Evolutionary conservation across 768 basidiomycete species (phyloP).

Genomic region (Leccinum fibrillosum): DNA sequence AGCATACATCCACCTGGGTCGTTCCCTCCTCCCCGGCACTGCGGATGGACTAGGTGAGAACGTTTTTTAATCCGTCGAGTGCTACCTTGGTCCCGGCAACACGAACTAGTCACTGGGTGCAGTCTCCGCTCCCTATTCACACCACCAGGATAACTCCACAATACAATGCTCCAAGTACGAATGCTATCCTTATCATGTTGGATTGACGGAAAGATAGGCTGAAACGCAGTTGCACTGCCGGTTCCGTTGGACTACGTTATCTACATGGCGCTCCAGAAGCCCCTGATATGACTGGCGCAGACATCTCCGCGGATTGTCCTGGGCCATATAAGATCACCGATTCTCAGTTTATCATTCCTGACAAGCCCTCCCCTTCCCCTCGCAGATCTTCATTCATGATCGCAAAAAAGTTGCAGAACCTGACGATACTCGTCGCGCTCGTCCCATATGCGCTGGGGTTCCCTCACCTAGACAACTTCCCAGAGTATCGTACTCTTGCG

Average conservation of each 20-base stretch:
- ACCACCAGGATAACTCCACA: background rate
- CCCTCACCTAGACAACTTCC: slow-evolving; percentile 14
- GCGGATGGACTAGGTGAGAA: background rate
- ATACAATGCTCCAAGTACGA: background rate
- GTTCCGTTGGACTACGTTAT: background rate
- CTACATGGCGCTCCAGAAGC: background rate
- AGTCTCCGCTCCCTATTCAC: background rate
- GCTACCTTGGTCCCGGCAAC: background rate
- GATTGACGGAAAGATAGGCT: background rate
- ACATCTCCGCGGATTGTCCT: background rate
- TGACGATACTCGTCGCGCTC: slow-evolving; percentile 5
- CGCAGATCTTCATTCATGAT: background rate
- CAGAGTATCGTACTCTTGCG: slow-evolving; percentile 18
- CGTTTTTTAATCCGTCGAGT: background rate
- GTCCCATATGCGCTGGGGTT: slow-evolving; percentile 10
- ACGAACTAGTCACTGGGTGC: background rate
- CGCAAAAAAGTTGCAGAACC: slow-evolving; percentile 4
- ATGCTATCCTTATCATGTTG: background rate
- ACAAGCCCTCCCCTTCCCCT: too few relatives aligned
- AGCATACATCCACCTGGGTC: background rate
- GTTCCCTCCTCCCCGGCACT: background rate
- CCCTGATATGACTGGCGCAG: background rate
- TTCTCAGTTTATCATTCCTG: too few relatives aligned
- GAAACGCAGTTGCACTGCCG: background rate
- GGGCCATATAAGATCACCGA: too few relatives aligned